Conservation (phyloP, 2,329 filamentous ascomycete species). For the Penicillium sp. region DNA sequence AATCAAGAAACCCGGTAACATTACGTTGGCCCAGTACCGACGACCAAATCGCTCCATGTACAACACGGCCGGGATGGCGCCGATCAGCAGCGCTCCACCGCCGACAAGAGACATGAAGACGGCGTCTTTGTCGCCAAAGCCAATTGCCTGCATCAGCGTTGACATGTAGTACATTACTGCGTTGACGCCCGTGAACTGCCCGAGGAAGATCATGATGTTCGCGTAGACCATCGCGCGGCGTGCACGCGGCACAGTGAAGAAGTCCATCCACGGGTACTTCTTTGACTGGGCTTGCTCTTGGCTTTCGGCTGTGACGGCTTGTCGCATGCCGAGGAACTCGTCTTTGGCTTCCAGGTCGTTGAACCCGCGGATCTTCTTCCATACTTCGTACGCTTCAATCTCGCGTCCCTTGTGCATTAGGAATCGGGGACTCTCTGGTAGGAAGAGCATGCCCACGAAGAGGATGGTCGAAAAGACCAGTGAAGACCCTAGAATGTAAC, state of each 20-base stretch:
- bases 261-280: constrained; percentile 62
- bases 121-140: constrained; percentile 51
- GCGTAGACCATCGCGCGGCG: constrained; percentile 58
- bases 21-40: constrained; percentile 64
- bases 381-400: constrained; percentile 57
- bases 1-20: constrained; percentile 63
- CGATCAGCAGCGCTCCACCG: constrained; percentile 57
- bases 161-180: constrained; percentile 66
- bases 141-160: constrained; percentile 58
- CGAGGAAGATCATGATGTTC: constrained; percentile 61
- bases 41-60: constrained; percentile 65
- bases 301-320: constrained; percentile 52
- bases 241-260: constrained; percentile 61
- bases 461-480: constrained; percentile 60
- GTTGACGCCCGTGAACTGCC: constrained; percentile 63
- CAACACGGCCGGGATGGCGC: constrained; percentile 59
- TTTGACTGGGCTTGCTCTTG: constrained; percentile 46
- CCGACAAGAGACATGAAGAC: constrained; percentile 68
- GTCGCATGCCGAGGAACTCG: constrained; percentile 65
- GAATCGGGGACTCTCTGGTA: constrained; percentile 61
- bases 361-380: constrained; percentile 62
- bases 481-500: constrained; percentile 64
- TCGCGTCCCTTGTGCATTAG: constrained; percentile 58
- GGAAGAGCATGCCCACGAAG: constrained; percentile 54
- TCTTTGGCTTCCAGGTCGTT: constrained; percentile 51